These are phyloP conservation scores for Phytophthora pluvialis DNA, from an alignment of 352 stramenopile species.

Conservation along the genomic window DNA sequence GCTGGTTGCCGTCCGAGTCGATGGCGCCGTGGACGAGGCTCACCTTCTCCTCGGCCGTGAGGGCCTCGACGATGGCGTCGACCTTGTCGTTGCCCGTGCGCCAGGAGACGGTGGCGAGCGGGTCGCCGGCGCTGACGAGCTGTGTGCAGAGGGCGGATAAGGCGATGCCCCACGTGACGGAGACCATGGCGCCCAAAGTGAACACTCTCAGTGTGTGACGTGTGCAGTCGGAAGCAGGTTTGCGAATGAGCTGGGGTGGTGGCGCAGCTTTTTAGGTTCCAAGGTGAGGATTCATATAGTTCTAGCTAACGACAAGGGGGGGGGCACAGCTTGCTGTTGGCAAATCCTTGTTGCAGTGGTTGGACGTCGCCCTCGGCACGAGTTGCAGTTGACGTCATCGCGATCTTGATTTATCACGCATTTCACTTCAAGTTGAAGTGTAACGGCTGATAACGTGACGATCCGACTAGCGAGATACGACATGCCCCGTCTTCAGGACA, in stretches of 20 bases:
- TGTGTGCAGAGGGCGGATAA: slow-evolving; percentile 24
- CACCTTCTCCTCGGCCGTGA: slow-evolving; percentile 39
- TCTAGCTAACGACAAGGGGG: no score
- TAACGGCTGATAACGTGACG: slow-evolving; percentile 3
- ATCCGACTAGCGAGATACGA: slow-evolving; percentile 9
- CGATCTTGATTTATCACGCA: slow-evolving; percentile 5
- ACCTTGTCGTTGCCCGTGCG: slow-evolving; percentile 40
- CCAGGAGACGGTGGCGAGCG: slow-evolving; percentile 34
- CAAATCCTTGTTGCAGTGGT: neutral
- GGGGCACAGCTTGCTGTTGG: neutral
- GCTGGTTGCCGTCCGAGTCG: slow-evolving; percentile 34
- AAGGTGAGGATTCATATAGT: no score
- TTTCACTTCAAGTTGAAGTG: slow-evolving; percentile 11
- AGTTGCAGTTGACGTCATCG: neutral
- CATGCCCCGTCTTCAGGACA: neutral
- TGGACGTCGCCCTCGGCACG: neutral
- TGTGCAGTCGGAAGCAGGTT: slow-evolving; percentile 21
- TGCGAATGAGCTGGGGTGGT: slow-evolving; percentile 20
- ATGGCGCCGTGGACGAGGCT: slow-evolving; percentile 33
- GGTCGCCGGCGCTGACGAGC: slow-evolving; percentile 28
- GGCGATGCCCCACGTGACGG: slow-evolving; percentile 34
- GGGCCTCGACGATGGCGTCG: slow-evolving; percentile 31
- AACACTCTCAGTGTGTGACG: neutral
- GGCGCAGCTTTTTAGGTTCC: no score
- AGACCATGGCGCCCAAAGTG: slow-evolving; percentile 27